phyloP scores from a whole-genome alignment of 2,329 filamentous ascomycete species.

The Davidsoniella eucalypti region DNA sequence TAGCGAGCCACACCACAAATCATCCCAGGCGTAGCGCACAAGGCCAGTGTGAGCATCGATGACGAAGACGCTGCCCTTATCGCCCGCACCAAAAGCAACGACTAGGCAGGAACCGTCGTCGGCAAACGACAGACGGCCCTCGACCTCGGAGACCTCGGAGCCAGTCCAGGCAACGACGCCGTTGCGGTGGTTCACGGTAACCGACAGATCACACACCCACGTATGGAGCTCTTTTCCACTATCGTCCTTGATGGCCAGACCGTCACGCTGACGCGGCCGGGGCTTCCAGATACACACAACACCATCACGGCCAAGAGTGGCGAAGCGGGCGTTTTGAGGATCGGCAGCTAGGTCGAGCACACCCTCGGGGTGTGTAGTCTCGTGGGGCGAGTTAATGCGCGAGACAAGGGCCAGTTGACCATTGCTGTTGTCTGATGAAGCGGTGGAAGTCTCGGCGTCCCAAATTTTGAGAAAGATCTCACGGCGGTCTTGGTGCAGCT shows the following conservation, averaged over 20 bases:
- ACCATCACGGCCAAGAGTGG: conserved; percentile 70
- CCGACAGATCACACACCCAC: conserved; percentile 54
- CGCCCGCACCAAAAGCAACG: conserved; percentile 38
- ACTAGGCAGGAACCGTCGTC: conserved; percentile 75
- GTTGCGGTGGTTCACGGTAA: conserved; percentile 30
- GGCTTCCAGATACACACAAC: conserved; percentile 69
- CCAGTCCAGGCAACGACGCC: conserved; percentile 20
- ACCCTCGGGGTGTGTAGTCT: conserved; percentile 33
- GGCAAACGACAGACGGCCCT: conserved; percentile 60
- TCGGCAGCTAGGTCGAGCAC: conserved; percentile 62
- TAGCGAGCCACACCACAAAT: conserved; percentile 48
- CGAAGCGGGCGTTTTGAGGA: conserved; percentile 54
- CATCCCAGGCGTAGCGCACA: conserved; percentile 49
- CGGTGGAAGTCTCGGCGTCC: conserved; percentile 30
- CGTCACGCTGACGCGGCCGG: conserved; percentile 50
- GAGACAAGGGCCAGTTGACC: conserved; percentile 59
- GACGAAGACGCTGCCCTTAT: conserved; percentile 51
- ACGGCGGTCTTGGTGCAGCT: conserved; percentile 33
- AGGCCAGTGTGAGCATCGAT: conserved; percentile 56
- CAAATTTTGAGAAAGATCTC: conserved; percentile 89
- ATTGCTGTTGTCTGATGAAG: conserved; percentile 22
- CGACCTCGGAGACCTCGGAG: conserved; percentile 21
- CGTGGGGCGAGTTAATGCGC: conserved; percentile 70
- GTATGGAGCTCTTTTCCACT: conserved; percentile 45
- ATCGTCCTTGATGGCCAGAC: conserved; percentile 43